phyloP scores from a whole-genome alignment of 1,284 basidiomycete genomes.

The Ustilago shanxiensis region DNA sequence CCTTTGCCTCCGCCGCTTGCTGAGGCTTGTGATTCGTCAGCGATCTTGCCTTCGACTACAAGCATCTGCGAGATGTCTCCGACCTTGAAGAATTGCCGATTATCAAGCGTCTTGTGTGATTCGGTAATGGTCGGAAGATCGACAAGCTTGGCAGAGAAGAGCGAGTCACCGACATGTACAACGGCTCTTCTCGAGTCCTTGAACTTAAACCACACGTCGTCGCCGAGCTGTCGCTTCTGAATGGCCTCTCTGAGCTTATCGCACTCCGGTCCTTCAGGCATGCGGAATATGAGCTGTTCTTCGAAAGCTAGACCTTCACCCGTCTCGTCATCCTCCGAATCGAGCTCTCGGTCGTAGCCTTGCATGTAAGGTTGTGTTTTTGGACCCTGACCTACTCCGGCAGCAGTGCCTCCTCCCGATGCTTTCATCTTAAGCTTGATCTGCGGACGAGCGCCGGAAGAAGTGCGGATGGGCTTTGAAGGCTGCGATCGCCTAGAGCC shows the following conservation, averaged over 20 bases:
- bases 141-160: constrained; percentile 92
- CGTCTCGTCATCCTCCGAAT: constrained; percentile 88
- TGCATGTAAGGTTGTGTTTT: constrained; percentile 70
- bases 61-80: constrained; percentile 88
- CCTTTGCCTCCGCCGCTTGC: constrained; percentile 77
- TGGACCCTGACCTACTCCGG: constrained; percentile 51
- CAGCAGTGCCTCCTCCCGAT: constrained; percentile 45
- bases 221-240: constrained; percentile 78
- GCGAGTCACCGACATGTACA: constrained; percentile 85
- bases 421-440: constrained; percentile 58
- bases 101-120: constrained; percentile 95
- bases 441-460: constrained; percentile 47
- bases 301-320: constrained; percentile 81
- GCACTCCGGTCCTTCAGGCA: constrained; percentile 81
- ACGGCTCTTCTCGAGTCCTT: constrained; percentile 93
- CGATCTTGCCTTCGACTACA: constrained; percentile 60
- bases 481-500: constrained; percentile 28
- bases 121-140: constrained; percentile 95
- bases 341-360: constrained; percentile 84
- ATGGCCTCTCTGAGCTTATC: constrained; percentile 75
- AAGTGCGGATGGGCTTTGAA: constrained; percentile 39
- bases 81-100: constrained; percentile 93
- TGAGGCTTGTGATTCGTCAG: constrained; percentile 76
- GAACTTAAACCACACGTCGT: constrained; percentile 97
- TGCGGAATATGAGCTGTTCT: constrained; percentile 93